Conservation (phyloP, 352 stramenopile genomes). For the Globisporangium nagaii region DNA sequence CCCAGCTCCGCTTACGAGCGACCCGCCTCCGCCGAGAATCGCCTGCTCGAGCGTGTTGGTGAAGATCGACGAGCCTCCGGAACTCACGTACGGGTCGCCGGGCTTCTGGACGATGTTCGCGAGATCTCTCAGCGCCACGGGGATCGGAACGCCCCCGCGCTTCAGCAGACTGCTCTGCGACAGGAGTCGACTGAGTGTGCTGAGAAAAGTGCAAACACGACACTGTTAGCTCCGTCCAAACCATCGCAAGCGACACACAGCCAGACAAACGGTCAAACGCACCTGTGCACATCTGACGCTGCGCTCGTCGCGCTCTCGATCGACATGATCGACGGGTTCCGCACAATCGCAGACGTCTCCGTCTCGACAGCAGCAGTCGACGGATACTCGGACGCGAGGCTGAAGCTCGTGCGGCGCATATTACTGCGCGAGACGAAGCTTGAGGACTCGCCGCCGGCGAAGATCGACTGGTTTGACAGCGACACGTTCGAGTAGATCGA, state of each 20-base stretch:
- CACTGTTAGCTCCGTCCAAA: background rate
- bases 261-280: background rate
- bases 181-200: slow-evolving; percentile 54
- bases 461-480: slow-evolving; percentile 23
- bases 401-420: slow-evolving; percentile 10
- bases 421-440: slow-evolving; percentile 17
- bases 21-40: slow-evolving; percentile 39
- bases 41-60: slow-evolving; percentile 63
- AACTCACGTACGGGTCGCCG: slow-evolving; percentile 42
- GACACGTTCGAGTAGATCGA: slow-evolving; percentile 65
- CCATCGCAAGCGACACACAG: background rate
- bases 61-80: slow-evolving; percentile 20
- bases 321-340: slow-evolving; percentile 21
- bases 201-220: slow-evolving; percentile 1
- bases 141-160: slow-evolving; percentile 30
- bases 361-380: slow-evolving; percentile 13
- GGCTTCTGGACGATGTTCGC: slow-evolving; percentile 33
- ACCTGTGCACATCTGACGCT: slow-evolving; percentile 21
- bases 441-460: slow-evolving; percentile 10
- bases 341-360: slow-evolving; percentile 15
- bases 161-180: slow-evolving; percentile 60
- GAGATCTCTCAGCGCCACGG: slow-evolving; percentile 5
- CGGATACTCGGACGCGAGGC: slow-evolving; percentile 4
- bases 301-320: slow-evolving; percentile 32
- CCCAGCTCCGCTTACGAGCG: slow-evolving; percentile 11